Evolutionary conservation across 192 early-diverging fungal species (phyloP).

Genomic region (Coemansia sp.): DNA sequence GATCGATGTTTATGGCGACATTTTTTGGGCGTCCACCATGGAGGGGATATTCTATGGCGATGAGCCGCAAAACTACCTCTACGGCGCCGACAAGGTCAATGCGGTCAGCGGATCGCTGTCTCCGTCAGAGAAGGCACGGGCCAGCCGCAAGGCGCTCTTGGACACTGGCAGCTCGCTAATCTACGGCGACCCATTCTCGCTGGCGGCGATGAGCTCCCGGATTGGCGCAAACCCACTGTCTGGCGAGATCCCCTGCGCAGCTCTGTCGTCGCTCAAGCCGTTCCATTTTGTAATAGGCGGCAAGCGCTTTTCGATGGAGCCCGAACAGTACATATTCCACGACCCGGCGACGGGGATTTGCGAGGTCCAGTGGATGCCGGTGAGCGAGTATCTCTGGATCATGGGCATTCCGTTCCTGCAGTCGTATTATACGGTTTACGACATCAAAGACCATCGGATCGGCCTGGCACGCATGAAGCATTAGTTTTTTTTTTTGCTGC

Average conservation of each 20-base stretch:
- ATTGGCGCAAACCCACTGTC: conserved; percentile 42
- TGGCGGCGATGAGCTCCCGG: conserved; percentile 40
- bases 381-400: conserved; percentile 52
- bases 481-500: conserved; percentile 1
- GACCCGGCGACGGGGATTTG: conserved; percentile 34
- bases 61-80: conserved; percentile 46
- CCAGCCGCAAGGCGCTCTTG: conserved; percentile 49
- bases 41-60: conserved; percentile 51
- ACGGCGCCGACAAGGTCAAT: conserved; percentile 44
- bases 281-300: conserved; percentile 51
- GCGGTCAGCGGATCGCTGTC: conserved; percentile 10
- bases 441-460: conserved; percentile 41
- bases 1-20: conserved; percentile 52
- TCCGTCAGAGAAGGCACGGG: conserved; percentile 24
- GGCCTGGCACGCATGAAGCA: conserved; percentile 34
- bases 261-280: conserved; percentile 32
- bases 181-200: conserved; percentile 43
- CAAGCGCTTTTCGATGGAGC: conserved; percentile 41
- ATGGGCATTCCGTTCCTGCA: conserved; percentile 51
- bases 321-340: conserved; percentile 47
- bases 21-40: conserved; percentile 59
- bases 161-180: conserved; percentile 51
- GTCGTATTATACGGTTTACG: conserved; percentile 53
- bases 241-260: conserved; percentile 37
- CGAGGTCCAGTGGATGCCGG: conserved; percentile 55